These are phyloP conservation scores for Plasmodium knowlesi DNA, from an alignment of 169 alveolate species.

Conservation along the genomic window DNA sequence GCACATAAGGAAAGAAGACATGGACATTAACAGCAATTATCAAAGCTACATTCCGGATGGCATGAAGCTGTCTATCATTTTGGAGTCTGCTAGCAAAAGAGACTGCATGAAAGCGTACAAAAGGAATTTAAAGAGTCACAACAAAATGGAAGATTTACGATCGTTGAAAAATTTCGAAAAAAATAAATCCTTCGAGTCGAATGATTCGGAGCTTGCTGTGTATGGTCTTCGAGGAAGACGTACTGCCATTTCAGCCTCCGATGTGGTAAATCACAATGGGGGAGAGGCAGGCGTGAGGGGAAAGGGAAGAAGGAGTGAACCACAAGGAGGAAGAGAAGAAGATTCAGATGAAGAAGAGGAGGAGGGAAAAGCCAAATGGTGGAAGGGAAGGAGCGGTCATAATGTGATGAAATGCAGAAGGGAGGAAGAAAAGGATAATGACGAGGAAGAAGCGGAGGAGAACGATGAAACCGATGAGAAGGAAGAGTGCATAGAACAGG, in stretches of 20 bases:
- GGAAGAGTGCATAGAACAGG: not conserved
- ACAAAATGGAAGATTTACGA: conserved; percentile 65
- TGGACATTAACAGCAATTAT: conserved; percentile 70
- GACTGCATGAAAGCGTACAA: conserved; percentile 52
- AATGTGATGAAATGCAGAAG: not conserved
- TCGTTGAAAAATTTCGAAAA: conserved; percentile 32
- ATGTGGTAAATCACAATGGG: not conserved
- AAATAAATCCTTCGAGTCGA: conserved; percentile 13
- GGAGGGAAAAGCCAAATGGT: not conserved
- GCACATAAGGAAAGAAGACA: conserved; percentile 70
- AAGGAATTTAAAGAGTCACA: conserved; percentile 27
- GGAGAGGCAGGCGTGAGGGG: not conserved
- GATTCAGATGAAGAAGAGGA: not conserved
- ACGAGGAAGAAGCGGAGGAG: not conserved
- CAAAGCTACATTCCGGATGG: conserved; percentile 66
- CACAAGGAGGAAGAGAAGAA: not conserved
- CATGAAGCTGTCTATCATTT: conserved; percentile 55
- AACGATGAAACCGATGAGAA: too few species aligned
- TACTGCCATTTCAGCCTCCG: not conserved
- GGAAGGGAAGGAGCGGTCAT: not conserved
- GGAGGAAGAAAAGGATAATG: not conserved
- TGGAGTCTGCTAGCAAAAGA: conserved; percentile 24
- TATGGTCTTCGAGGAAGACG: not conserved
- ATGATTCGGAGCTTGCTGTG: conserved; percentile 1
- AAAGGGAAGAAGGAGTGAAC: not conserved